These are phyloP conservation scores for Eimeria acervulina DNA, from an alignment of 169 alveolate genomes.

Conservation along the genomic window DNA sequence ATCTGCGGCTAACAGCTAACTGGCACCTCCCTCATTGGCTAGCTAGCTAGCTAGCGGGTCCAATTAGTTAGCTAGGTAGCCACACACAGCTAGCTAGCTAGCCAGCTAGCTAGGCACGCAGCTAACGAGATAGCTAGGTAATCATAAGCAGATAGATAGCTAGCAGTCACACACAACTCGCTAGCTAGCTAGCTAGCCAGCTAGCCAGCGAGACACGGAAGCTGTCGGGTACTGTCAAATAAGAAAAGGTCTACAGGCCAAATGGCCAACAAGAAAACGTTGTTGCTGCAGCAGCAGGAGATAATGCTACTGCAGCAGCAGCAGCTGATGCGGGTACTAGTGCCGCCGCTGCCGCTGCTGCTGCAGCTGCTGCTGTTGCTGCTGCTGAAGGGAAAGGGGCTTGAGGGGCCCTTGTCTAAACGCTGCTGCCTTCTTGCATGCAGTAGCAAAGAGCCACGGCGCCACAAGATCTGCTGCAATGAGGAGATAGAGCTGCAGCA, in stretches of 20 bases:
- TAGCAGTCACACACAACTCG: too few species aligned
- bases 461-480: conserved; percentile 35
- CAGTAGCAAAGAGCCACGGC: conserved; percentile 64
- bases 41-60: background rate
- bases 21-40: background rate
- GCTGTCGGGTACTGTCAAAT: too few species aligned
- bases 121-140: background rate
- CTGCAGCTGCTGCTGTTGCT: too few species aligned
- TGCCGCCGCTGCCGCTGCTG: background rate
- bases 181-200: too few species aligned
- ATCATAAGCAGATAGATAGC: too few species aligned
- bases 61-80: conserved; percentile 1
- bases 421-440: conserved; percentile 18
- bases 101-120: too few species aligned
- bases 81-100: too few species aligned
- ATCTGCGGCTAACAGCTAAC: background rate
- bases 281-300: background rate
- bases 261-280: background rate
- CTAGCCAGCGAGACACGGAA: too few species aligned
- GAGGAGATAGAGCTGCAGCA: conserved; percentile 33
- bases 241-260: background rate
- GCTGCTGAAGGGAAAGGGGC: background rate
- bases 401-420: conserved; percentile 4
- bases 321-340: background rate
- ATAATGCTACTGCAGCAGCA: background rate